Base-by-base conservation (phyloP, 2,329 filamentous ascomycete genomes). In the Exophiala spinifera region DNA sequence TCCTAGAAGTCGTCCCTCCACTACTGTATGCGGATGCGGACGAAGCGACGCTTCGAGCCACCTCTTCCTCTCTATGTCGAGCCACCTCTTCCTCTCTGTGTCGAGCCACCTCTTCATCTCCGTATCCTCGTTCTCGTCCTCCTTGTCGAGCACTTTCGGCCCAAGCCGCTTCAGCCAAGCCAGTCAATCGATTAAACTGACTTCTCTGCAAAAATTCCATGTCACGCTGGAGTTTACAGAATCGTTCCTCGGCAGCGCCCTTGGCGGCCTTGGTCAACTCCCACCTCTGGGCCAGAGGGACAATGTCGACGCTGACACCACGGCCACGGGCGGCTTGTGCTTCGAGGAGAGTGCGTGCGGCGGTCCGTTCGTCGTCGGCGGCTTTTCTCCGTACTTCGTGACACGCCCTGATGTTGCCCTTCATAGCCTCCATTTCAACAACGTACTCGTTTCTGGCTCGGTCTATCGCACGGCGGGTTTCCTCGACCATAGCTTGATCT, bases 371-470 rank as follows among this genome's bases (percentile, higher is more conserved):
- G 3, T 54, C 53, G n/a, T 56, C 53, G 19, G 31, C 21, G 5
- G 43, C 45, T 39, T 33, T 33, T n/a, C 21, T 54, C 21, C 33
- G 33, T 23, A 51, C 53, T 7, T 21, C 36, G 13, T 34, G 49
- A 4, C 52, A 50, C 3, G 44, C 17, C 3, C 44, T 46, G 31
- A 46, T n/a, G 43, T 37, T 50, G 28, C 20, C 21, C 36, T 46
- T 55, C 37, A 57, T 21, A 17, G 45, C 39, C 8, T 57, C 57
- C 17, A 39, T 21, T 42, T 55, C 45, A 5, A 25, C 14, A 21
- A 55, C 14, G 11, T 55, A 51, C 20, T 53, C 48, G 23, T 55
- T 51, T 37, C 45, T 55, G 11, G 51, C 10, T 28, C 46, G 54
- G 11, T 46, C 42, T 8, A 60, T n/a, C 1, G 36, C 45, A 11